A percentile compares a stretch with the other conserved stretches of the same genome.
Evolutionary conservation across 257 asterid species (phyloP).

Genomic region (Echites panduratus): DNA sequence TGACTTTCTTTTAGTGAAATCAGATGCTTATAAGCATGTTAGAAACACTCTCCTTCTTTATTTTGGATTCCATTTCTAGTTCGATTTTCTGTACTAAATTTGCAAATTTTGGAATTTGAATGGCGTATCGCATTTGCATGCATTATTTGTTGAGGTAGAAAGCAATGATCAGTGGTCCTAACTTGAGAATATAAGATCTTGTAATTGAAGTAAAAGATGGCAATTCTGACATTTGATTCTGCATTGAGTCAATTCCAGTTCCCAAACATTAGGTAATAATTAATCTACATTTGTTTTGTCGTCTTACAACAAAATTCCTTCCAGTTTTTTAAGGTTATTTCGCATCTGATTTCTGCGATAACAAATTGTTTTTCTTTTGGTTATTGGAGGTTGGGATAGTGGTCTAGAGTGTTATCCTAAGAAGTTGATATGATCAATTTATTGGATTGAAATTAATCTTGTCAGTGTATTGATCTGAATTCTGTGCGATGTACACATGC

Average conservation of each 20-base stretch:
- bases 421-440: background rate
- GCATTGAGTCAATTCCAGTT: background rate
- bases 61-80: background rate
- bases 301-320: background rate
- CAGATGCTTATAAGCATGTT: background rate
- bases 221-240: background rate
- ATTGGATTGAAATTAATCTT: background rate
- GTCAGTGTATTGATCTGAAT: background rate
- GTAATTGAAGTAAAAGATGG: background rate
- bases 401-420: background rate
- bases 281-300: background rate
- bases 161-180: background rate
- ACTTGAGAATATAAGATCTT: background rate
- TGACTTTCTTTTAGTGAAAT: background rate
- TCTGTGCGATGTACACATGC: background rate
- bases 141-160: constrained; percentile 3
- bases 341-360: background rate
- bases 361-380: background rate
- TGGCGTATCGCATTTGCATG: constrained; percentile 9
- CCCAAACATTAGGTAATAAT: background rate
- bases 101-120: background rate
- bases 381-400: background rate
- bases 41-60: background rate
- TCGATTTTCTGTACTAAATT: background rate
- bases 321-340: background rate